Evolutionary conservation across 805 yeast genomes (phyloP).

Genomic region (Lipomyces mesembrius): DNA sequence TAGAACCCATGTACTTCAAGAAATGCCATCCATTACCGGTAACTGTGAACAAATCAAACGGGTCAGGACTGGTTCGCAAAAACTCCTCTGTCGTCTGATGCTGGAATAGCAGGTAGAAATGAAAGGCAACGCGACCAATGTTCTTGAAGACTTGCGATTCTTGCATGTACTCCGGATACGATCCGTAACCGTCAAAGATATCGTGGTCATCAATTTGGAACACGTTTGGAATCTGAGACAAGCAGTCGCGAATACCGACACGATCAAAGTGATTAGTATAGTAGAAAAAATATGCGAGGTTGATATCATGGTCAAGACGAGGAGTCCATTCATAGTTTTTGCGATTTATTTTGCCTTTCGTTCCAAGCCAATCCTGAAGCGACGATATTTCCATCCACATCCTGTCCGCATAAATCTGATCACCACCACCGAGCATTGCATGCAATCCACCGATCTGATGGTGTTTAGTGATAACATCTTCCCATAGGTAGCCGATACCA

Average conservation of each 20-base stretch:
- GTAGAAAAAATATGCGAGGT: conserved; percentile 68
- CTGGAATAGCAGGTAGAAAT: conserved; percentile 89
- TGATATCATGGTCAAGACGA: conserved; percentile 59
- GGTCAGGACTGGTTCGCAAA: conserved; percentile 30
- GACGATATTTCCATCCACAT: conserved; percentile 62
- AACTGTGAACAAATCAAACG: conserved; percentile 44
- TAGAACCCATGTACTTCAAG: conserved; percentile 74
- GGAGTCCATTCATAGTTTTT: conserved; percentile 52
- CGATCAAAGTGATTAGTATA: conserved; percentile 93
- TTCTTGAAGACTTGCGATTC: conserved; percentile 64
- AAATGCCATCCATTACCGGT: conserved; percentile 72
- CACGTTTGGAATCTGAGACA: conserved; percentile 81
- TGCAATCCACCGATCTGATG: conserved; percentile 65
- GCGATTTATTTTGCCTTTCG: conserved; percentile 55
- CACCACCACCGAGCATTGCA: conserved; percentile 98
- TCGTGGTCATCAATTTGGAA: conserved; percentile 95
- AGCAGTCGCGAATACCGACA: conserved; percentile 68
- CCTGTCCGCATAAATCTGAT: conserved; percentile 88
- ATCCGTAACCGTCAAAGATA: conserved; percentile 94
- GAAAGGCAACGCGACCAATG: conserved; percentile 79
- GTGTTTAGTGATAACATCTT: conserved; percentile 77
- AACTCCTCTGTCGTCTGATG: conserved; percentile 65
- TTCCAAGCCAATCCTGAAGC: conserved; percentile 62
- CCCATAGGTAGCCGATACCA: conserved; percentile 78
- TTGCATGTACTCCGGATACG: conserved; percentile 81